Conservation (phyloP, 2,329 filamentous ascomycete genomes). For the Clonostachys rhizophaga region DNA sequence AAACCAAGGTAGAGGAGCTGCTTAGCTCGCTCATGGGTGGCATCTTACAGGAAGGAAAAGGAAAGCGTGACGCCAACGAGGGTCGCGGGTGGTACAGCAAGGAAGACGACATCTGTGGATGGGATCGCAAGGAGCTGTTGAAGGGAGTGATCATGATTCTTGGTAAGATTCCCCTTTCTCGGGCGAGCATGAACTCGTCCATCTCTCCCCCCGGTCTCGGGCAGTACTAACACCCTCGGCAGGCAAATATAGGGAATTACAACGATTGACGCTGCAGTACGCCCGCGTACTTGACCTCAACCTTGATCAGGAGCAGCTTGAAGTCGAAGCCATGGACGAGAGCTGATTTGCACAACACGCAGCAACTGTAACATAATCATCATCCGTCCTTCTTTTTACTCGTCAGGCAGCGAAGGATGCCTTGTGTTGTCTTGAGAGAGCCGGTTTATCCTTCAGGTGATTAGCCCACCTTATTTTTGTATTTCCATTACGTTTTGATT, state of each 20-base stretch:
- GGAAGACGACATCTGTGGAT: conserved; percentile 77
- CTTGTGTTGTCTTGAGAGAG: too few relatives aligned
- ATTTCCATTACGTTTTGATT: too few relatives aligned
- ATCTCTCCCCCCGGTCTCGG: background rate
- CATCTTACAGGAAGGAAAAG: conserved; percentile 49
- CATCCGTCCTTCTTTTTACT: too few relatives aligned
- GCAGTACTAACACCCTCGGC: conserved; percentile 1
- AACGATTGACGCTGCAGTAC: conserved; percentile 92
- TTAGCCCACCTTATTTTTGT: too few relatives aligned
- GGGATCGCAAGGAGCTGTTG: conserved; percentile 81
- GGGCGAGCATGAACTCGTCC: background rate
- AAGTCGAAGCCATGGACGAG: conserved; percentile 36
- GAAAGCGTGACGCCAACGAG: conserved; percentile 35
- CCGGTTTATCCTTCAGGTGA: too few relatives aligned
- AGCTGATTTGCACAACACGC: too few relatives aligned
- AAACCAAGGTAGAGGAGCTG: conserved; percentile 88
- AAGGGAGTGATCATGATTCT: conserved; percentile 91
- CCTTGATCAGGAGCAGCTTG: conserved; percentile 35
- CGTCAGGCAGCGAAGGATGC: too few relatives aligned
- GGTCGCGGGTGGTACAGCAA: conserved; percentile 62
- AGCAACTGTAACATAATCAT: too few relatives aligned
- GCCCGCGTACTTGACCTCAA: conserved; percentile 72
- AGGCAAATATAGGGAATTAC: conserved; percentile 95
- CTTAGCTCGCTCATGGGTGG: conserved; percentile 77
- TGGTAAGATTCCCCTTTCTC: conserved; percentile 51